Percentiles rank a stretch among this genome's conserved stretches.
phyloP scores from a whole-genome alignment of 331 rosid species.

The Quercus phellos region DNA sequence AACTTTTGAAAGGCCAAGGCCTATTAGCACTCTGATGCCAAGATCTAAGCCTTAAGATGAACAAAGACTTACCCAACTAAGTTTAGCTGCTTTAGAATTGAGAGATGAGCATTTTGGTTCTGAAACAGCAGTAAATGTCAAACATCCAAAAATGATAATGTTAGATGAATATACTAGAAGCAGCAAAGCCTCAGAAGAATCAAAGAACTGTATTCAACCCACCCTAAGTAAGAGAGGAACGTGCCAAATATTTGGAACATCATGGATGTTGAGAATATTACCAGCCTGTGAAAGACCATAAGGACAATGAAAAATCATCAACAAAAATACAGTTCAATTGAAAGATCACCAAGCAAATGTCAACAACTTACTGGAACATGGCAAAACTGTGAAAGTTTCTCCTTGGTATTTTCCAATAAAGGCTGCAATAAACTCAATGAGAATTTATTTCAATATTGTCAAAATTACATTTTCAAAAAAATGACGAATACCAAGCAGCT shows the following conservation, averaged over 20 bases:
- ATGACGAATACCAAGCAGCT: conserved; percentile 11
- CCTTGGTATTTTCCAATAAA: conserved; percentile 68
- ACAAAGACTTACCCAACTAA: conserved; percentile 43
- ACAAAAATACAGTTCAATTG: conserved; percentile 8
- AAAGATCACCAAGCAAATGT: conserved; percentile 26
- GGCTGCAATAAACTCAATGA: conserved; percentile 60
- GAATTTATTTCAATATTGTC: conserved; percentile 20
- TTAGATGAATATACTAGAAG: conserved; percentile 12
- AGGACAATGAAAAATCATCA: conserved; percentile 20
- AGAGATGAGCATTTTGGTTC: conserved; percentile 87
- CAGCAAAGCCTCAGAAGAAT: conserved; percentile 16
- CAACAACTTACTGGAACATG: conserved; percentile 88
- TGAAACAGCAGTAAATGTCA: conserved; percentile 33
- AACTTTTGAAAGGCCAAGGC: conserved; percentile 11
- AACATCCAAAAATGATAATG: conserved; percentile 20
- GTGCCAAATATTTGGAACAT: conserved; percentile 99
- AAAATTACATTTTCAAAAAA: conserved; percentile 8
- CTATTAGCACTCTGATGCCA: neutral
- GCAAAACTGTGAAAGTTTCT: conserved; percentile 91
- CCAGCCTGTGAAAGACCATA: conserved; percentile 50
- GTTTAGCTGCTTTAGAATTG: conserved; percentile 85
- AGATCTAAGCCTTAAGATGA: conserved; percentile 1
- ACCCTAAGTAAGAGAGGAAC: conserved; percentile 92
- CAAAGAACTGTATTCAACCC: conserved; percentile 27
- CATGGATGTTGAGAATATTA: conserved; percentile 89